Conservation (phyloP, 1,284 basidiomycete genomes). For the Fomitiporia mediterranea region DNA sequence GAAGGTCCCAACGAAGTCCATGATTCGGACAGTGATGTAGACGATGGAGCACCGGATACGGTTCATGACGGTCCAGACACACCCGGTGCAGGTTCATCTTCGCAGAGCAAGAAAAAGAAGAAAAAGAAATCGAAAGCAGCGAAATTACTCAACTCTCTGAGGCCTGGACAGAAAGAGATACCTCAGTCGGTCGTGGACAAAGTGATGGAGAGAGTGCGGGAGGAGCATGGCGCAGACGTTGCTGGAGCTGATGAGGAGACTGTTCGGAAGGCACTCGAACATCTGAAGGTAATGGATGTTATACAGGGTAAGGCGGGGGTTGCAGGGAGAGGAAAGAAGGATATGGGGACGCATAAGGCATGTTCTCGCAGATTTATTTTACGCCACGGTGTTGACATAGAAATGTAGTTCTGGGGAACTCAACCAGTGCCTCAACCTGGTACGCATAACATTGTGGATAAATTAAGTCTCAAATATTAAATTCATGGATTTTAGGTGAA, state of each 20-base stretch:
- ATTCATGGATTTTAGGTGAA: constrained; percentile 46
- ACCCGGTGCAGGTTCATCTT: constrained; percentile 29
- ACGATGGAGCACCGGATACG: constrained; percentile 34
- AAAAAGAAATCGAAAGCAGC: constrained; percentile 68
- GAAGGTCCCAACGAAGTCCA: constrained; percentile 28
- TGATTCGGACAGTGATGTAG: constrained; percentile 23
- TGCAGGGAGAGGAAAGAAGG: constrained; percentile 69
- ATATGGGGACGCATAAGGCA: constrained; percentile 82
- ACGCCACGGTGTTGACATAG: constrained; percentile 13
- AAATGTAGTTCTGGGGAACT: constrained; percentile 84
- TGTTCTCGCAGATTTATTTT: constrained; percentile 3
- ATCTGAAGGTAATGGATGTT: constrained; percentile 70
- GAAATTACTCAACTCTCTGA: constrained; percentile 48
- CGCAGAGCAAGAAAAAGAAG: constrained; percentile 63
- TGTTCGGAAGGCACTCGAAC: constrained; percentile 56
- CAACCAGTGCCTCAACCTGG: constrained; percentile 91
- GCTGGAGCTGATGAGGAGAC: constrained; percentile 52
- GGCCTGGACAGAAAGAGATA: constrained; percentile 45
- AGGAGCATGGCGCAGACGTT: constrained; percentile 45
- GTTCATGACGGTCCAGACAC: constrained; percentile 29
- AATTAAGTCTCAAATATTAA: not conserved
- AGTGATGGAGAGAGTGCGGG: constrained; percentile 56
- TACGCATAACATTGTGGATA: constrained; percentile 26
- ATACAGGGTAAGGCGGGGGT: constrained; percentile 65
- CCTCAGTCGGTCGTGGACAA: constrained; percentile 56